phyloP scores from a whole-genome alignment of 2,329 filamentous ascomycete genomes.

The Leptographium galeiforme region DNA sequence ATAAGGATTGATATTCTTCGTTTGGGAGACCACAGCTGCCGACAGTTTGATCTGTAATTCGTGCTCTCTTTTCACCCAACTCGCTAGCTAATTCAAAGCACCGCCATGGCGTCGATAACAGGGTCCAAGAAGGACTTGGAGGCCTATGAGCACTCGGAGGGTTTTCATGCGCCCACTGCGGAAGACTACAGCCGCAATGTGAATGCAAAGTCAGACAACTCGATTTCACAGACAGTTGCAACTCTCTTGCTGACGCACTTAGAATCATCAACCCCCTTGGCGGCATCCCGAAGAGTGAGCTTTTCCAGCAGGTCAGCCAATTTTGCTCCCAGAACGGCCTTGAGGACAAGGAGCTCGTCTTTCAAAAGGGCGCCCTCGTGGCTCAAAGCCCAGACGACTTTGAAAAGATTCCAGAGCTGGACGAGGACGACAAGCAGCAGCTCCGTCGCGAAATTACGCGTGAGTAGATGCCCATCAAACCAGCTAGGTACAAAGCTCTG shows the following conservation, averaged over 20 bases:
- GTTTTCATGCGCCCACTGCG: neutral
- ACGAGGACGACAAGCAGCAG: slow-evolving; percentile 31
- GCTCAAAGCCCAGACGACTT: slow-evolving; percentile 49
- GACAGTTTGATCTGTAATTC: neutral
- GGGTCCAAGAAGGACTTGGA: neutral
- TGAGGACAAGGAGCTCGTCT: slow-evolving; percentile 31
- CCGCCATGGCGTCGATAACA: neutral
- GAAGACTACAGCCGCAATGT: neutral
- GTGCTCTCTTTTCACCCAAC: neutral
- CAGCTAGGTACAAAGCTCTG: no score
- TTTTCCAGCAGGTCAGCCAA: neutral
- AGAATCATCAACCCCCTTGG: slow-evolving; percentile 6
- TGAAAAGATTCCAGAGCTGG: slow-evolving; percentile 35
- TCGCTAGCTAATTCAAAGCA: neutral
- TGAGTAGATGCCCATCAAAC: neutral
- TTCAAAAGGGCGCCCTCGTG: slow-evolving; percentile 51
- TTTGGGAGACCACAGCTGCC: no score
- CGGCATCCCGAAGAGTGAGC: neutral
- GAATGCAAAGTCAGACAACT: neutral
- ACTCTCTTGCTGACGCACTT: neutral
- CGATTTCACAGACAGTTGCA: neutral
- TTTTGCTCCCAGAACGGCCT: slow-evolving; percentile 6
- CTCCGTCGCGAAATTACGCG: slow-evolving; percentile 35
- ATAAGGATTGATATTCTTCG: no score
- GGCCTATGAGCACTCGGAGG: neutral